phyloP scores from a whole-genome alignment of 352 stramenopile species.

The Phytophthora gonapodyides region DNA sequence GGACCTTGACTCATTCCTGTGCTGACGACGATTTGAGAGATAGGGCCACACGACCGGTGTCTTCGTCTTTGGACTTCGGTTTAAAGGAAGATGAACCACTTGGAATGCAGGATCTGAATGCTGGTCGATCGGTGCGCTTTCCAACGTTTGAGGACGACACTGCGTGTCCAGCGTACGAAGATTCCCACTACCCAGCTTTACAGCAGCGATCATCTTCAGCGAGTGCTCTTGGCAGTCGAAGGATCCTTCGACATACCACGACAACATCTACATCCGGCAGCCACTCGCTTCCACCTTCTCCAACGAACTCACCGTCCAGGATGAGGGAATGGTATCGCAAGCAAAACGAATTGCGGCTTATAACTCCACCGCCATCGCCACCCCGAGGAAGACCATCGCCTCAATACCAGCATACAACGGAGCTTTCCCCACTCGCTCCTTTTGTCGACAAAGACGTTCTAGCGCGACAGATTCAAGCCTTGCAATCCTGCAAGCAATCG shows the following conservation, averaged over 20 bases:
- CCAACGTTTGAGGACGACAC: constrained; percentile 65
- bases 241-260: background rate
- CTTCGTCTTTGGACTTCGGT: constrained; percentile 9
- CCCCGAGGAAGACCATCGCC: constrained; percentile 6
- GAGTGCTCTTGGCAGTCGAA: constrained; percentile 21
- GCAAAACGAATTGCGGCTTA: constrained; percentile 29
- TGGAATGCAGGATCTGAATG: constrained; percentile 20
- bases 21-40: constrained; percentile 1
- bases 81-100: constrained; percentile 23
- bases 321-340: constrained; percentile 37
- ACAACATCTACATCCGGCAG: constrained; percentile 11
- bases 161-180: constrained; percentile 65
- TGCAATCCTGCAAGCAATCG: constrained; percentile 73
- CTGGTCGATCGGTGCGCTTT: constrained; percentile 29
- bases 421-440: constrained; percentile 29
- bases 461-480: constrained; percentile 53
- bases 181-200: constrained; percentile 26
- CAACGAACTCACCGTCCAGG: constrained; percentile 32
- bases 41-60: background rate
- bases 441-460: constrained; percentile 52
- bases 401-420: background rate
- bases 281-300: constrained; percentile 28
- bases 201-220: constrained; percentile 23
- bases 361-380: constrained; percentile 30
- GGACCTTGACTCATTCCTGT: no score